A percentile compares a stretch with the other conserved stretches of the same genome.
phyloP scores from a whole-genome alignment of 805 yeast genomes.

The Cyberlindnera bimundalis region DNA sequence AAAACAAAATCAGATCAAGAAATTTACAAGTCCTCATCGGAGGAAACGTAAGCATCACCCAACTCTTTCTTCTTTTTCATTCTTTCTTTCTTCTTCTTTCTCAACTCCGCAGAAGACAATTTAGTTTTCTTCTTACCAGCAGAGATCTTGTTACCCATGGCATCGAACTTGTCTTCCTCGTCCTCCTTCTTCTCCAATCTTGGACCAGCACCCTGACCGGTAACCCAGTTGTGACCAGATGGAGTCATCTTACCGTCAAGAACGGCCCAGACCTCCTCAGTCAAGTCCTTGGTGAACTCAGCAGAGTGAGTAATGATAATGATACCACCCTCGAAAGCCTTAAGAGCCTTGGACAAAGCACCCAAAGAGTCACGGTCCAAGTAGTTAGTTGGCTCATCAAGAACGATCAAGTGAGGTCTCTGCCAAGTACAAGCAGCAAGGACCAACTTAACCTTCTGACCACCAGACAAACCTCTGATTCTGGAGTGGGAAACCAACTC shows the following conservation, averaged over 20 bases:
- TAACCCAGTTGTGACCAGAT: conserved; percentile 99
- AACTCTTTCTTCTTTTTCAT: conserved; percentile 99
- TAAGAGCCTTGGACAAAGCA: conserved; percentile 98
- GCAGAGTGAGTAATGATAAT: conserved; percentile 99
- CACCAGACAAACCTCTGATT: conserved; percentile 99
- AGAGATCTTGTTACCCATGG: conserved; percentile 99
- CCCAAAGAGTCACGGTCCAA: conserved; percentile 99
- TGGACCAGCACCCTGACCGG: conserved; percentile 99
- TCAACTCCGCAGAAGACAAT: conserved; percentile 97
- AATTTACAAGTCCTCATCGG: conserved; percentile 66
- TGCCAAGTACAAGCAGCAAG: conserved; percentile 99
- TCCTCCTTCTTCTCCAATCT: conserved; percentile 95
- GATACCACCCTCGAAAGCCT: conserved; percentile 99
- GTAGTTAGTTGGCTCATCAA: conserved; percentile 99
- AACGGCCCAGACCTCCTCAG: conserved; percentile 99
- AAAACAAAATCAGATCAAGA: conserved; percentile 2
- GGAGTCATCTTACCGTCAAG: conserved; percentile 98
- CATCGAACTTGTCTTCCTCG: conserved; percentile 98
- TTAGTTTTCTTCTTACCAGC: conserved; percentile 94
- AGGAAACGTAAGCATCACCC: conserved; percentile 99
- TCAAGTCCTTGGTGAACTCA: conserved; percentile 98
- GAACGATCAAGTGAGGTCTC: conserved; percentile 98
- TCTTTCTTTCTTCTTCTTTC: conserved; percentile 99
- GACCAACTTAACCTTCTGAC: conserved; percentile 99
- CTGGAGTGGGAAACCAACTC: conserved; percentile 99